These are phyloP conservation scores for Boletellus deceptivus DNA, from an alignment of 1,284 basidiomycete species.

Conservation along the genomic window DNA sequence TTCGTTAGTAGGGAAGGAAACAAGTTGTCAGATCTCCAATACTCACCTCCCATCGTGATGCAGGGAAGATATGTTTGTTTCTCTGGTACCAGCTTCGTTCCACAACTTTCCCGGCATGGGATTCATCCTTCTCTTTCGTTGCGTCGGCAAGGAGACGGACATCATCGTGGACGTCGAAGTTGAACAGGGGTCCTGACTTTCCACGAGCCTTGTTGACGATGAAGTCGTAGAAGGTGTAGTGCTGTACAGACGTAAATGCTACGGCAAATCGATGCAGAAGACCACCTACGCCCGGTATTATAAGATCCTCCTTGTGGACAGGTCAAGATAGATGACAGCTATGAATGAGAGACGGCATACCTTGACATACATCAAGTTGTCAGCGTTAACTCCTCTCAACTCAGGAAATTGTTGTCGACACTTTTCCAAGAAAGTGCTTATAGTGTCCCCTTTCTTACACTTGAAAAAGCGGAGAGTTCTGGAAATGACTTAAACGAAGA, in stretches of 20 bases:
- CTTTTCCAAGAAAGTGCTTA: constrained; percentile 88
- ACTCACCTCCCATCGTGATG: constrained; percentile 87
- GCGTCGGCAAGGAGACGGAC: constrained; percentile 95
- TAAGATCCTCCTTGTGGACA: constrained; percentile 78
- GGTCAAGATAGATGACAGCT: neutral
- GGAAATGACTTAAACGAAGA: neutral
- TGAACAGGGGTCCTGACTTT: constrained; percentile 97
- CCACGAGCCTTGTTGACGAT: constrained; percentile 98
- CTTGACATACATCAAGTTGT: constrained; percentile 99
- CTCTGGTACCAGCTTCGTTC: constrained; percentile 95
- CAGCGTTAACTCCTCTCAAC: constrained; percentile 84
- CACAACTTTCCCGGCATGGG: constrained; percentile 98
- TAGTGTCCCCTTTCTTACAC: constrained; percentile 98
- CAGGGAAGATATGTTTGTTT: constrained; percentile 97
- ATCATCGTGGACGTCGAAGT: constrained; percentile 99
- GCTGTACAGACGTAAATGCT: constrained; percentile 49
- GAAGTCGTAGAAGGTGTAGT: constrained; percentile 98
- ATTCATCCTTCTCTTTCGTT: constrained; percentile 96
- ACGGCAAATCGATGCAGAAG: neutral
- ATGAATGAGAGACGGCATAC: constrained; percentile 40
- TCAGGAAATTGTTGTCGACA: constrained; percentile 92
- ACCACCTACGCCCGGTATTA: constrained; percentile 82
- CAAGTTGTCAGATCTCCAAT: neutral
- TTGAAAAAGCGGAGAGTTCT: constrained; percentile 30
- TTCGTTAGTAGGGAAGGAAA: neutral